These are phyloP conservation scores for Tilletia indica DNA, from an alignment of 1,284 basidiomycete genomes.

Conservation along the genomic window DNA sequence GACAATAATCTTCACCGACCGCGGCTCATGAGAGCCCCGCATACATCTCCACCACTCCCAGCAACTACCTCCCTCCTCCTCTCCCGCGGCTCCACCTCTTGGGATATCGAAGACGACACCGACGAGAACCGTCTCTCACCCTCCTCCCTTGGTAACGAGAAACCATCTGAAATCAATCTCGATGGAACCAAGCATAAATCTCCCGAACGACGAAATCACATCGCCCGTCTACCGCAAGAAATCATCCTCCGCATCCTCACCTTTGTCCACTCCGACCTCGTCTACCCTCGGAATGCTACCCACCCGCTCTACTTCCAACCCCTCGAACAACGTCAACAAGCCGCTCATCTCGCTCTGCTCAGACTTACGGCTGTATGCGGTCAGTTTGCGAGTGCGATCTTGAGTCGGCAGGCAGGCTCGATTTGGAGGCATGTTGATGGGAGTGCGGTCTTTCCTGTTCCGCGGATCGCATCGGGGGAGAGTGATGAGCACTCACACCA, in stretches of 20 bases:
- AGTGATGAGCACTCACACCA: background rate
- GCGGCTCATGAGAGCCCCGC: conserved; percentile 12
- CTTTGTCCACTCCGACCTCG: background rate
- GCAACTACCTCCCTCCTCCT: conserved; percentile 4
- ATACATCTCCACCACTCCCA: background rate
- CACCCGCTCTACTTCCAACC: background rate
- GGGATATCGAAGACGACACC: background rate
- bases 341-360: background rate
- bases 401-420: background rate
- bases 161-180: too few species aligned
- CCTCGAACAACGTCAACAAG: background rate
- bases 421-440: background rate
- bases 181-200: background rate
- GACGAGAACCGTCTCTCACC: too few species aligned
- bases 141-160: background rate
- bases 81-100: background rate
- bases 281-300: background rate
- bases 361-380: background rate
- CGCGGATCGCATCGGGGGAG: background rate
- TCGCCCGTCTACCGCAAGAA: conserved; percentile 4
- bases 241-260: conserved; percentile 8
- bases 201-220: background rate
- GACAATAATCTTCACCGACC: background rate
- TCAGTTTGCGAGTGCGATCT: conserved; percentile 1
- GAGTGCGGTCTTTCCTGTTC: conserved; percentile 4